Evolutionary conservation across 139 green algal genomes (phyloP).

Genomic region (Ettlia oleoabundans): DNA sequence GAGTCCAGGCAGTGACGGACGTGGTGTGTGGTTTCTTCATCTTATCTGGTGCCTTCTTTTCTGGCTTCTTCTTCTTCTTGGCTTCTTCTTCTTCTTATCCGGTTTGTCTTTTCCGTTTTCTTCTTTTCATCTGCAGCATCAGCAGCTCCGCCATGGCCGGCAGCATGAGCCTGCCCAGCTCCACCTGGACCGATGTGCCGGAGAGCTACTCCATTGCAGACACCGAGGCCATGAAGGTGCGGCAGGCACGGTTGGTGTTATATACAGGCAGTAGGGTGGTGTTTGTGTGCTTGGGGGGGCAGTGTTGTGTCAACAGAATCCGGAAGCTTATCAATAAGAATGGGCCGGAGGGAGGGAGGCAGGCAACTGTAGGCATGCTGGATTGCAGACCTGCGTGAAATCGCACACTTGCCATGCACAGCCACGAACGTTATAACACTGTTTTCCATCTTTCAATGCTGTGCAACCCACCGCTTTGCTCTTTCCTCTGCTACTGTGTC

Average conservation of each 20-base stretch:
- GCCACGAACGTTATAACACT: too few relatives aligned
- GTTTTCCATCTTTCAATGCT: neutral
- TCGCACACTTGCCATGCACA: too few relatives aligned
- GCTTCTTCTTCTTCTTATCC: neutral
- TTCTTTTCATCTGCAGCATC: neutral
- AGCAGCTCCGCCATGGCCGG: neutral
- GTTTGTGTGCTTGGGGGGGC: neutral
- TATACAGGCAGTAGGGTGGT: neutral
- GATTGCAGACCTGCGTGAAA: too few relatives aligned
- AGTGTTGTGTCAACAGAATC: neutral
- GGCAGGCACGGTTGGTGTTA: neutral
- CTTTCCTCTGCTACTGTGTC: neutral
- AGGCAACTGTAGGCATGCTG: too few relatives aligned
- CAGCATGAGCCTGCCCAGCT: too few relatives aligned
- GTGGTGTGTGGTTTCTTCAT: too few relatives aligned
- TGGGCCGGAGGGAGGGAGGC: too few relatives aligned
- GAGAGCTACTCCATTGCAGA: neutral
- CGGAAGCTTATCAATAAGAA: neutral
- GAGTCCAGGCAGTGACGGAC: too few relatives aligned
- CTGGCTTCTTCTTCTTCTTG: neutral
- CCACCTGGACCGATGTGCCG: constrained; percentile 1
- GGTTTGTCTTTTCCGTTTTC: neutral
- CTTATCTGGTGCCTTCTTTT: neutral
- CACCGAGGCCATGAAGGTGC: neutral
- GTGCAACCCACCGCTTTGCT: neutral